These are phyloP conservation scores for Fusarium sp. DNA, from an alignment of 2,329 filamentous ascomycete genomes.

Conservation along the genomic window DNA sequence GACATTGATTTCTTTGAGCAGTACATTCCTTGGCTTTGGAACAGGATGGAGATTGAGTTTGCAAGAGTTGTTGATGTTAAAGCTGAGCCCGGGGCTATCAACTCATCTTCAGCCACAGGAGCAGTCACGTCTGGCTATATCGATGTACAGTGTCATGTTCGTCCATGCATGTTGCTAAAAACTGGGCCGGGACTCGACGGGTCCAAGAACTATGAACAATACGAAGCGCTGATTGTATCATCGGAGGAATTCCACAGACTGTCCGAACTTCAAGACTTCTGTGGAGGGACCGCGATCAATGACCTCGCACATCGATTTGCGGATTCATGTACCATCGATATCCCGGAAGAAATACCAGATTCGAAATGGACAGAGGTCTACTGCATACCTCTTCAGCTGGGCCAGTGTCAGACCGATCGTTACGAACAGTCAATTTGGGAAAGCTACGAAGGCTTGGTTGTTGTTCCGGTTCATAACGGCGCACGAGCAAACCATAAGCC, in stretches of 20 bases:
- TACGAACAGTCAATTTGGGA: conserved; percentile 12
- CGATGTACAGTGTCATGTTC: neutral
- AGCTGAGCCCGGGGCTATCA: neutral
- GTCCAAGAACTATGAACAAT: accelerated
- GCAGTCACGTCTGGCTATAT: neutral
- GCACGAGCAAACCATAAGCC: accelerated
- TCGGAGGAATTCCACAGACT: neutral
- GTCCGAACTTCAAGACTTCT: accelerated
- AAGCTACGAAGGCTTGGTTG: neutral
- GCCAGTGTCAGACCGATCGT: conserved; percentile 2
- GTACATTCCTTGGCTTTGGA: conserved; percentile 6
- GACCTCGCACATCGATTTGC: neutral
- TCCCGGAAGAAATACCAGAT: neutral
- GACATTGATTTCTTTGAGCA: conserved; percentile 1
- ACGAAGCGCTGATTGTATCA: neutral
- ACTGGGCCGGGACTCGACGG: neutral
- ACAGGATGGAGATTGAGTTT: neutral
- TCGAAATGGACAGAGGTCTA: neutral
- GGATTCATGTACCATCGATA: neutral
- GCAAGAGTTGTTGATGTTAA: neutral
- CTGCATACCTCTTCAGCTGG: neutral
- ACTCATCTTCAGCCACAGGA: neutral
- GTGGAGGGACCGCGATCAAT: accelerated
- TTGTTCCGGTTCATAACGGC: neutral
- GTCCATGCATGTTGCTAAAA: neutral